Evolutionary conservation across 805 yeast species (phyloP), one percentile per base, ranked within the genome.

Genomic region (Yueomyces sinensis): DNA sequence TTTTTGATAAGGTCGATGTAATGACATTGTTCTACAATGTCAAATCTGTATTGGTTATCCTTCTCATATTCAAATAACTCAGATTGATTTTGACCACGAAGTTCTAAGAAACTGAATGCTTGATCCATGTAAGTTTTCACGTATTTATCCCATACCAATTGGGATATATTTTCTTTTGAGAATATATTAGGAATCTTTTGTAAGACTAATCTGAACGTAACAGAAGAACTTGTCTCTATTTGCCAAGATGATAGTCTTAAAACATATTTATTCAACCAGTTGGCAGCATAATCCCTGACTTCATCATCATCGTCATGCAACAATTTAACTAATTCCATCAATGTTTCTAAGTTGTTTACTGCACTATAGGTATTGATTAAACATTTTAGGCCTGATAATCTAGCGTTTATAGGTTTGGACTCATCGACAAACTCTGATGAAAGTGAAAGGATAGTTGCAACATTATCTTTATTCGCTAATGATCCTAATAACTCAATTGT

Each of bases 251-350:
- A 40, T 2, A 47, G 34, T 0, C 45, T 43, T 17, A 67, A 48
- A 15, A 60, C 38, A 3, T 38, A 27, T 2, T 64, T 49, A 14
- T 41, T 42, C n/a, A 75, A 49, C 36, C 60, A 61, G 1, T 42
- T 31, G 0, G 82, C 61, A 0, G 82, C 68, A 2, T 44, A 14
- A 1, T 56, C 53, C 37, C 93, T 60, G 5, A 81, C 56, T 13
- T 66, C 73, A 11, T 63, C 71, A 43, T 79, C 89, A 45, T 82
- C 94, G 52, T 83, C 94, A 34, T 57, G 56, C 17, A 77, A 48
- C 40, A 59, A 64, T 13, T 54, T 48, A 38, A 61, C 62, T 1
- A 66, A 33, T 29, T 42, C 37, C 28, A 58, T 36, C 11, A 36
- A 55, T 42, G 9, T 32, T 29, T 2, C 37, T 23, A 14, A 38